phyloP scores from a whole-genome alignment of 768 basidiomycete species.

The Pholiota conissans region DNA sequence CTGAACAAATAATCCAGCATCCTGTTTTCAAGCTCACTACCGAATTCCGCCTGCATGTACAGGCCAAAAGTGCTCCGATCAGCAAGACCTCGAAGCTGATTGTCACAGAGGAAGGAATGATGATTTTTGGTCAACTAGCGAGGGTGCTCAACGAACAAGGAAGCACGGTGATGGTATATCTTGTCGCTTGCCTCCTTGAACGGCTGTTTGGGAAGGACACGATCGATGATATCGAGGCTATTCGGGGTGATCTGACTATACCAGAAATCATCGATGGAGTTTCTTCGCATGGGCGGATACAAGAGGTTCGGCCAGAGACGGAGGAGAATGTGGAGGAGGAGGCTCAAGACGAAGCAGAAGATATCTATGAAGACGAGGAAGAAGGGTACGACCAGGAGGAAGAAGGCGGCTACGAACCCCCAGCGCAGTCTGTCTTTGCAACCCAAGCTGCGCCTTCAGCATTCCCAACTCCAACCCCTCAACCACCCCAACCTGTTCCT shows the following conservation, averaged over 20 bases:
- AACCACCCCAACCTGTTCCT: conserved; percentile 17
- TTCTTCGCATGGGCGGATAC: conserved; percentile 22
- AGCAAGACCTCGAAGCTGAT: conserved; percentile 62
- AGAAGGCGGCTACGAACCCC: conserved; percentile 4
- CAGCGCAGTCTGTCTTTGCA: background rate
- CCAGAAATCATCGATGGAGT: conserved; percentile 72
- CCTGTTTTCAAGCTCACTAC: conserved; percentile 85
- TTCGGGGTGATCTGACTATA: conserved; percentile 56
- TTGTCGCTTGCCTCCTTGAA: conserved; percentile 88
- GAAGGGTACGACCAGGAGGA: conserved; percentile 6
- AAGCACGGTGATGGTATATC: conserved; percentile 73
- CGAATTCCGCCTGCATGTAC: conserved; percentile 77
- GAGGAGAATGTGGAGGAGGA: conserved; percentile 14
- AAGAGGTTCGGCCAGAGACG: conserved; percentile 21
- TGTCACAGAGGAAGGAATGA: conserved; percentile 68
- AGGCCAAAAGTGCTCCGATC: conserved; percentile 74
- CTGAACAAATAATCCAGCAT: conserved; percentile 61
- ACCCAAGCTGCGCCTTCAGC: conserved; percentile 11
- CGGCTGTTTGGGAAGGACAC: conserved; percentile 82
- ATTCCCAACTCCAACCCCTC: conserved; percentile 9
- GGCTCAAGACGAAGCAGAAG: conserved; percentile 21
- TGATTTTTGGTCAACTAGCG: conserved; percentile 65
- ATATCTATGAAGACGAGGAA: conserved; percentile 17
- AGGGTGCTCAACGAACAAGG: conserved; percentile 64
- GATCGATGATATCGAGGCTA: conserved; percentile 70